Evolutionary conservation across 1,284 basidiomycete genomes (phyloP).

Genomic region (Apiotrichum veenhuisii): DNA sequence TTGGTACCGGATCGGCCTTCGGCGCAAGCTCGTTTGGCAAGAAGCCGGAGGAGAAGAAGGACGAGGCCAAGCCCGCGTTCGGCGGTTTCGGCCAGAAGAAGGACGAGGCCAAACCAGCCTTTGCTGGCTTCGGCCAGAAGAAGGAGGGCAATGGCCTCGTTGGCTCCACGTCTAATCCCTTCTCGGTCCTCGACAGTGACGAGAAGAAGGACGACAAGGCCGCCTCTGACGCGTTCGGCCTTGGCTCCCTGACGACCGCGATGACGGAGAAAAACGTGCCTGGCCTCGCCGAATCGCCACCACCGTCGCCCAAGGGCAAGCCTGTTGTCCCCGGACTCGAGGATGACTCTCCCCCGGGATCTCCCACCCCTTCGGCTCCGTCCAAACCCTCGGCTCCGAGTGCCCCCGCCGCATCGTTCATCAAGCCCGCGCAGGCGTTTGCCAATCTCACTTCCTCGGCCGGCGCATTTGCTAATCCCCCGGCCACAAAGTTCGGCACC

Average conservation of each 20-base stretch:
- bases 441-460: slow-evolving; percentile 18
- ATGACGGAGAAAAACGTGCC: slow-evolving; percentile 25
- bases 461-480: slow-evolving; percentile 30
- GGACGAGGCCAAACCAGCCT: slow-evolving; percentile 7
- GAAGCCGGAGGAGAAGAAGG: slow-evolving; percentile 1
- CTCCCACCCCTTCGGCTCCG: slow-evolving; percentile 16
- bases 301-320: slow-evolving; percentile 25
- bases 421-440: slow-evolving; percentile 45
- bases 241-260: slow-evolving; percentile 34
- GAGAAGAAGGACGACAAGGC: slow-evolving; percentile 2
- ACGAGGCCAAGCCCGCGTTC: slow-evolving; percentile 1
- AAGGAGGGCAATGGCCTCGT: neutral
- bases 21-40: slow-evolving; percentile 15
- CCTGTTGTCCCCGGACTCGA: slow-evolving; percentile 16
- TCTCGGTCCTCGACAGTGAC: neutral
- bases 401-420: slow-evolving; percentile 26
- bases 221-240: slow-evolving; percentile 32
- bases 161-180: neutral
- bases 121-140: slow-evolving; percentile 22
- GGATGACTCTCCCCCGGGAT: slow-evolving; percentile 15
- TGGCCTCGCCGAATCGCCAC: slow-evolving; percentile 34
- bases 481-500: slow-evolving; percentile 12
- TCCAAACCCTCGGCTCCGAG: slow-evolving; percentile 2
- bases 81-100: slow-evolving; percentile 2
- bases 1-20: neutral